Base-by-base conservation (phyloP, 805 yeast species). In the Saccharomycopsis sp. region DNA sequence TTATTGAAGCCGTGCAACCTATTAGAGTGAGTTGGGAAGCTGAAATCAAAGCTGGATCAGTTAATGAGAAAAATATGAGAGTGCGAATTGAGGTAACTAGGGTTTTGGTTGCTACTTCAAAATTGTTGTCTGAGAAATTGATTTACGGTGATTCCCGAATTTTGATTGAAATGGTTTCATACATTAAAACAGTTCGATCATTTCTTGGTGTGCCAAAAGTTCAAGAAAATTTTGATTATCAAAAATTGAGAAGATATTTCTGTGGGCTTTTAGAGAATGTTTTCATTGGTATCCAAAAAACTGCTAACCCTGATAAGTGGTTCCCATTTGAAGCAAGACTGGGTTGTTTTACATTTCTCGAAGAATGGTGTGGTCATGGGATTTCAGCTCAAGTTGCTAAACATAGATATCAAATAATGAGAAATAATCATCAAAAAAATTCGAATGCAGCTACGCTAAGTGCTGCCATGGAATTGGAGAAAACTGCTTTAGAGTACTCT, bases 281-380 rank as follows among this genome's bases (percentile, higher is more conserved):
- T n/a, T 86, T 78, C 54, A 58, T 65, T 11, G 85, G 83, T 5
- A 54, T 74, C 47, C 59, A 68, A 50, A 67, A 70, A 51, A 58
- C 67, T 44, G 61, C 59, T n/a, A 61, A 63, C 14, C 67, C 73
- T 2, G 69, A 65, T 7, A 65, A 68, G 32, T 80, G 89, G 77
- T 66, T 89, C n/a, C 90, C 95, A 1, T 88, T 89, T 59, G 87
- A 81, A 52, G 90, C 88, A 2, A 68, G 96, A 43, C 78, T 84
- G 24, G 82, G 85, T 2, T 84, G 94, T 50, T 89, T 87, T 64
- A 76, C 79, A 38, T 82, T 76, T 55, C 66, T 93, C 45, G 89
- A 85, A 53, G 95, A 86, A 59, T 93, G 99, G 99, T 88, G 96
- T 60, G 95, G 95, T 0, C 78, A 77, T 61, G 97, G 97, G 2